phyloP scores from a whole-genome alignment of 2,329 filamentous ascomycete species.

The Colletotrichum navitas region DNA sequence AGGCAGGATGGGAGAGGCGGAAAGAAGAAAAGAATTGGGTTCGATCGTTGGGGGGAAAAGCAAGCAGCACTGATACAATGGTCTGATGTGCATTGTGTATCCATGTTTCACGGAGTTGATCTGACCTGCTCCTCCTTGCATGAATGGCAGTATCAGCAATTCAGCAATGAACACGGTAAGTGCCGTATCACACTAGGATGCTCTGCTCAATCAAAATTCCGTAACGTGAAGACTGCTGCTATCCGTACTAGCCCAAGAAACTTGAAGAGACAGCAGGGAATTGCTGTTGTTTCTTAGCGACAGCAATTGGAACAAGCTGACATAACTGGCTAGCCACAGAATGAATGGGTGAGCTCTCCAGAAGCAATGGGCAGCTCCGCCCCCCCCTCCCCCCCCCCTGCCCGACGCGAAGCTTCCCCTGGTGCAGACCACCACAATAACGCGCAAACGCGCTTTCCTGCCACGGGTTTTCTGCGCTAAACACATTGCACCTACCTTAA shows the following conservation, averaged over 20 bases:
- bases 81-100: background rate
- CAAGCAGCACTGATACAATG: background rate
- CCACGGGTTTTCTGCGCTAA: conserved; percentile 4
- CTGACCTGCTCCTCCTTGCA: background rate
- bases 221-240: background rate
- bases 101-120: background rate
- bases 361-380: conserved; percentile 11
- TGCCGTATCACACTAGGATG: background rate
- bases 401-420: conserved; percentile 2
- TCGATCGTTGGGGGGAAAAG: background rate
- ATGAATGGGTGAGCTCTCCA: background rate
- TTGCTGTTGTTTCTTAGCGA: background rate
- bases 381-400: conserved; percentile 5
- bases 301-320: background rate
- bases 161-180: background rate
- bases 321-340: conserved; percentile 1
- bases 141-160: background rate
- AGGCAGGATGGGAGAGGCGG: background rate
- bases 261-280: background rate
- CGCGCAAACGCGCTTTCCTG: conserved; percentile 23
- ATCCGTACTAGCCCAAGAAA: background rate
- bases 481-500: conserved; percentile 6
- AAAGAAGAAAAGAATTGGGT: background rate
- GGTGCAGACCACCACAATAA: background rate
- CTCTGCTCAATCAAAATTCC: no score